Base-by-base conservation (phyloP, 1,284 basidiomycete species). In the Peniophora sp. region DNA sequence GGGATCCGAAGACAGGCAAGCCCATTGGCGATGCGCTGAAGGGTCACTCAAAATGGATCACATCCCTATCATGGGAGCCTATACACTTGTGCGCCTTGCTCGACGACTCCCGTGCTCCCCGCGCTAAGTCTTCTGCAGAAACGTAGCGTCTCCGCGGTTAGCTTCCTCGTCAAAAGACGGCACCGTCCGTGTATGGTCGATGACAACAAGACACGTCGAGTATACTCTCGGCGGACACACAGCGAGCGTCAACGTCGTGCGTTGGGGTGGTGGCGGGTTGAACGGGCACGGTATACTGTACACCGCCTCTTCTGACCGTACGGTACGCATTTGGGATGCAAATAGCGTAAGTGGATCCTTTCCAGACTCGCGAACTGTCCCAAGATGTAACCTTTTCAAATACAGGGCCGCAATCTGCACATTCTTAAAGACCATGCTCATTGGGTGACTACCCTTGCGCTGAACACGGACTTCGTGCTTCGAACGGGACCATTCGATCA, bases 1-100 rank as follows among this genome's bases (percentile, higher is more conserved):
- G 94, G 94, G 88, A 95, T 61, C 90, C 91, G 11, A 88, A 88
- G 64, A 86, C 86, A 0, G 94, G 94, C 11, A 89, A 90, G 62
- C 72, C 88, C 0, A 74, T 89, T 12, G 92, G 93, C 20, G 86
- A 92, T 52, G 89, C 89, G 0, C 68, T 97, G 53, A 88, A 85
- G 59, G 96, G 96, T 0, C 97, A 99, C 63, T 78, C 91, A 25
- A 98, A 98, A 72, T 98, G 96, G 94, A 85, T 99, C 56, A 98
- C 89, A 0, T 90, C 89, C n/a, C 78, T 99, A 19, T 81, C 94
- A 23, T 99, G 95, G 89, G 96, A 99, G 65, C 96, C 97, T 3
- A 83, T 94, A 47, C 97, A 99, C 67, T 71, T 96, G 86, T 90
- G 59, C 45, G 73, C 63, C 11, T 45, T 20, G n/a, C 16, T 16